phyloP scores from a whole-genome alignment of 2,329 filamentous ascomycete genomes.

The Ascochyta fabae region DNA sequence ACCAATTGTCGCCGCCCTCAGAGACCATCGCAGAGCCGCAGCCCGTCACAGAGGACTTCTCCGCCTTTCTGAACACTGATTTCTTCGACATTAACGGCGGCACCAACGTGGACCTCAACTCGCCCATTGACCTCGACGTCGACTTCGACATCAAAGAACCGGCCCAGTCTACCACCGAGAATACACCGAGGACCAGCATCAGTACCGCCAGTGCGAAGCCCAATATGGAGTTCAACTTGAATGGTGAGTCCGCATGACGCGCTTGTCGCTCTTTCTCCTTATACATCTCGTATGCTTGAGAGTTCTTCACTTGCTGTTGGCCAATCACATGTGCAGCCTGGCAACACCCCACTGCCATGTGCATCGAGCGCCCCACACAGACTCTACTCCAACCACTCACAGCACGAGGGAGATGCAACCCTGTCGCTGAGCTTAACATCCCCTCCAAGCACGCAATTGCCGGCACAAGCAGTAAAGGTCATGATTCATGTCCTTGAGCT shows the following conservation, averaged over 20 bases:
- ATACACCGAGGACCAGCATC: slow-evolving; percentile 21
- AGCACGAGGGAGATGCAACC: slow-evolving; percentile 24
- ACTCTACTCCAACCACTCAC: slow-evolving; percentile 33
- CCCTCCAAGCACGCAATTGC: slow-evolving; percentile 48
- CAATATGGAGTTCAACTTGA: slow-evolving; percentile 46
- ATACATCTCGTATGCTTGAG: slow-evolving; percentile 7
- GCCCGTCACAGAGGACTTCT: slow-evolving; percentile 53
- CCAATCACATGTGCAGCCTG: slow-evolving; percentile 30
- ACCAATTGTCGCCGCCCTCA: slow-evolving; percentile 64
- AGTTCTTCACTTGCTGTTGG: slow-evolving; percentile 16
- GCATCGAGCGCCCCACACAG: slow-evolving; percentile 38
- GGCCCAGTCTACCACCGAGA: slow-evolving; percentile 21
- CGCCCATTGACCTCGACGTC: slow-evolving; percentile 38
- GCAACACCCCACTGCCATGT: slow-evolving; percentile 14
- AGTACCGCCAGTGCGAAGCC: slow-evolving; percentile 26
- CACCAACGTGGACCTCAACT: slow-evolving; percentile 33
- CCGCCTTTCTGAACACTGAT: slow-evolving; percentile 63
- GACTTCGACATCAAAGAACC: slow-evolving; percentile 35
- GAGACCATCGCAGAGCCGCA: slow-evolving; percentile 48
- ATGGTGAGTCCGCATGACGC: slow-evolving; percentile 35
- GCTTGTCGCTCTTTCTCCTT: slow-evolving; percentile 13
- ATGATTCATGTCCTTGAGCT: slow-evolving; percentile 5
- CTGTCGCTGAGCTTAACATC: slow-evolving; percentile 28
- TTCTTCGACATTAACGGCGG: slow-evolving; percentile 71
- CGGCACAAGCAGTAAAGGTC: slow-evolving; percentile 8